A percentile compares a stretch with the other conserved stretches of the same genome.
Evolutionary conservation across 257 asterid genomes (phyloP).

Genomic region (Fraxinus cuspidata): DNA sequence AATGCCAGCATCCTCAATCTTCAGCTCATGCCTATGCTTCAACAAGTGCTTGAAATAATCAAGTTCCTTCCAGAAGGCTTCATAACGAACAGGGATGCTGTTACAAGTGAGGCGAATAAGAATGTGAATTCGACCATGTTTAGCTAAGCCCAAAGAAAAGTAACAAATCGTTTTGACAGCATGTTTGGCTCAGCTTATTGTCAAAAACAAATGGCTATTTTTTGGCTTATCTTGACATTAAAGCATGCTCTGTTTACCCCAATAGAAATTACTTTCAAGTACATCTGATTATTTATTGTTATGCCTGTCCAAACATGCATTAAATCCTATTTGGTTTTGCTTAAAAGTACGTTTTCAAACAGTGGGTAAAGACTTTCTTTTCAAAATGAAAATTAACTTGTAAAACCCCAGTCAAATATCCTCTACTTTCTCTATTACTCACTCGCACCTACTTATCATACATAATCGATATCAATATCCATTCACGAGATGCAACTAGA

Average conservation of each 20-base stretch:
- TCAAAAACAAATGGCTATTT: not conserved
- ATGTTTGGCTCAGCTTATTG: not conserved
- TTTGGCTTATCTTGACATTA: not conserved
- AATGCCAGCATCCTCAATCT: conserved; percentile 18
- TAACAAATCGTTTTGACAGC: not conserved
- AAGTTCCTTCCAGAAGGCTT: conserved; percentile 12
- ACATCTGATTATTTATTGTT: not conserved
- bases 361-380: not conserved
- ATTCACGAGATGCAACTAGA: not conserved
- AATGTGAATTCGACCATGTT: not conserved
- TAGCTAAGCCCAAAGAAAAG: not conserved
- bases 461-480: not conserved
- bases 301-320: not conserved
- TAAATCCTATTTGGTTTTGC: not conserved
- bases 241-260: not conserved
- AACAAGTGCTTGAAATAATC: conserved; percentile 11
- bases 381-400: not conserved
- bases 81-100: conserved; percentile 11
- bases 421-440: not conserved
- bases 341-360: not conserved
- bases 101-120: not conserved
- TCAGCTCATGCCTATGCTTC: conserved; percentile 8
- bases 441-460: not conserved
- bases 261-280: not conserved
- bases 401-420: not conserved